Evolutionary conservation across 805 yeast species (phyloP).

Genomic region (Teunomyces stri): DNA sequence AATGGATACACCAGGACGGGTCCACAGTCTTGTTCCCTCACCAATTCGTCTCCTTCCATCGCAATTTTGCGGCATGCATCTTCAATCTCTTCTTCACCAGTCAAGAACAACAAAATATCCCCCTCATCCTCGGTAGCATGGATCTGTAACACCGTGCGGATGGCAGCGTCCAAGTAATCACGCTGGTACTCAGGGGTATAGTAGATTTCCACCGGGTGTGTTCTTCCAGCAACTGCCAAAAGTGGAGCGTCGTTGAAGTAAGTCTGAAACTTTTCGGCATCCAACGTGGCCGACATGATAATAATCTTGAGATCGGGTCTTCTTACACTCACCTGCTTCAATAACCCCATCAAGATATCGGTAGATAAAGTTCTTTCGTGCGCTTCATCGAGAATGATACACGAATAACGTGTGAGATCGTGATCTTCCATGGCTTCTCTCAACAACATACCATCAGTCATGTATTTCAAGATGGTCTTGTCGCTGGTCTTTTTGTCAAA

Average conservation of each 20-base stretch:
- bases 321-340: constrained; percentile 75
- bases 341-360: constrained; percentile 91
- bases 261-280: constrained; percentile 90
- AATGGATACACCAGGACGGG: constrained; percentile 88
- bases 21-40: constrained; percentile 88
- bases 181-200: constrained; percentile 96
- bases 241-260: constrained; percentile 92
- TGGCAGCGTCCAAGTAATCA: constrained; percentile 92
- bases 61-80: constrained; percentile 90
- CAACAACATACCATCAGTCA: constrained; percentile 98
- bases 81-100: constrained; percentile 98
- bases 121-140: constrained; percentile 97
- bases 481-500: constrained; percentile 84
- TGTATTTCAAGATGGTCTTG: constrained; percentile 83
- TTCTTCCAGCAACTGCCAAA: constrained; percentile 96
- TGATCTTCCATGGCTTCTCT: constrained; percentile 98
- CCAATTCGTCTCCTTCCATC: constrained; percentile 83
- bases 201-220: constrained; percentile 94
- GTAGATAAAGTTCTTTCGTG: constrained; percentile 97
- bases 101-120: constrained; percentile 79
- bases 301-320: constrained; percentile 89
- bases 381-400: constrained; percentile 94
- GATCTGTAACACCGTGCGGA: constrained; percentile 91
- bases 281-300: constrained; percentile 96
- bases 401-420: constrained; percentile 72